A percentile compares a stretch with the other conserved stretches of the same genome.
phyloP scores from a whole-genome alignment of 2,329 filamentous ascomycete species.

The Sarocladiaceae sp. region DNA sequence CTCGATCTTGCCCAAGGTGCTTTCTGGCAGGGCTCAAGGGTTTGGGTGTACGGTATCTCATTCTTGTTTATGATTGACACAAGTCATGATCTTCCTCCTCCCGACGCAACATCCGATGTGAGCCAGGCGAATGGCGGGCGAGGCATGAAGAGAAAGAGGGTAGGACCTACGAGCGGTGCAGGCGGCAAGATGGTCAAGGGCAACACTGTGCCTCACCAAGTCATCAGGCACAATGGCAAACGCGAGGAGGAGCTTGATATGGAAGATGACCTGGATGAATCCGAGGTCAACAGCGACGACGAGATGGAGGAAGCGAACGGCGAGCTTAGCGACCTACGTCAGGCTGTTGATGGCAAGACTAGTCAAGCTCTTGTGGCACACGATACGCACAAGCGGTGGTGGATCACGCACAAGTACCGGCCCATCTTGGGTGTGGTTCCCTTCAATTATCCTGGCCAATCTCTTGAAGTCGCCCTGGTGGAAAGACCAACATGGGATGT shows the following conservation, averaged over 20 bases:
- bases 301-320: constrained; percentile 27
- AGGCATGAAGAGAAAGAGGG: constrained; percentile 49
- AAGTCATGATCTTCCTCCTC: constrained; percentile 53
- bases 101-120: constrained; percentile 24
- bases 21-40: constrained; percentile 70
- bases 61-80: constrained; percentile 94
- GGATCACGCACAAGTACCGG: constrained; percentile 89
- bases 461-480: constrained; percentile 75
- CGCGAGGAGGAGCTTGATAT: constrained; percentile 33
- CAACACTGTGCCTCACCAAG: constrained; percentile 35
- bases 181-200: constrained; percentile 45
- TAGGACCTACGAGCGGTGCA: constrained; percentile 41
- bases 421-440: constrained; percentile 74
- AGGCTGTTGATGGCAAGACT: constrained; percentile 11
- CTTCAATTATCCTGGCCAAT: constrained; percentile 31
- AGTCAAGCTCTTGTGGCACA: not conserved
- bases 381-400: constrained; percentile 38
- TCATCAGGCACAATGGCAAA: constrained; percentile 33
- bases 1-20: constrained; percentile 77
- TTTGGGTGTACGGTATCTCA: constrained; percentile 82
- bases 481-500: constrained; percentile 83
- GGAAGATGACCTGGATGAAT: constrained; percentile 30
- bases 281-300: constrained; percentile 30
- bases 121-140: constrained; percentile 16
- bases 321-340: constrained; percentile 28